Evolutionary conservation across 495 filamentous ascomycete species (phyloP).

Genomic region (Trichoderma reesei): DNA sequence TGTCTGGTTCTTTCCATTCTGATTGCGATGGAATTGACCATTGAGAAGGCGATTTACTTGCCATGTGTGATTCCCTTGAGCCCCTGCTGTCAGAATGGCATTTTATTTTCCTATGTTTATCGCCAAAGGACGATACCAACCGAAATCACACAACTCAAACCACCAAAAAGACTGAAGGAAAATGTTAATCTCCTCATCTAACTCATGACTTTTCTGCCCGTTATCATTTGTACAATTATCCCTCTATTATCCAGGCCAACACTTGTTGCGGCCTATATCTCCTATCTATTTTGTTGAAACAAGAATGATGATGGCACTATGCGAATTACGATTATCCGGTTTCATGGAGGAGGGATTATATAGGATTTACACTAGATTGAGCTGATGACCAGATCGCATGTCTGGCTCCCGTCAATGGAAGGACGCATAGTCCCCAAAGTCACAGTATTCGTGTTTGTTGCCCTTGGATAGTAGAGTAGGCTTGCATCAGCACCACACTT

Average conservation of each 20-base stretch:
- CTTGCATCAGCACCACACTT: too few relatives aligned
- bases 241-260: not conserved
- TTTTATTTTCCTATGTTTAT: not conserved
- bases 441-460: too few relatives aligned
- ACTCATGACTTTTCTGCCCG: not conserved
- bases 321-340: not conserved
- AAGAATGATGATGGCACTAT: not conserved
- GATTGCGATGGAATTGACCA: not conserved
- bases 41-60: slow-evolving; percentile 27
- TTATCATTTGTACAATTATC: not conserved
- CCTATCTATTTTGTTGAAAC: not conserved
- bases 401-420: not conserved
- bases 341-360: not conserved
- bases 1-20: not conserved
- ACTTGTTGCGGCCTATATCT: not conserved
- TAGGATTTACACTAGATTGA: not conserved
- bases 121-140: not conserved
- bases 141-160: not conserved
- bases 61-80: slow-evolving; percentile 15
- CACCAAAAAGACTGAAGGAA: too few relatives aligned
- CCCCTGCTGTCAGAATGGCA: not conserved
- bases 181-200: not conserved
- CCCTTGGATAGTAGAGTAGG: too few relatives aligned
- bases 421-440: too few relatives aligned
- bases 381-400: not conserved